A percentile compares a stretch with the other conserved stretches of the same genome.
Evolutionary conservation across 2,329 filamentous ascomycete genomes (phyloP).

Genomic region (Pseudodiploospora longispora): DNA sequence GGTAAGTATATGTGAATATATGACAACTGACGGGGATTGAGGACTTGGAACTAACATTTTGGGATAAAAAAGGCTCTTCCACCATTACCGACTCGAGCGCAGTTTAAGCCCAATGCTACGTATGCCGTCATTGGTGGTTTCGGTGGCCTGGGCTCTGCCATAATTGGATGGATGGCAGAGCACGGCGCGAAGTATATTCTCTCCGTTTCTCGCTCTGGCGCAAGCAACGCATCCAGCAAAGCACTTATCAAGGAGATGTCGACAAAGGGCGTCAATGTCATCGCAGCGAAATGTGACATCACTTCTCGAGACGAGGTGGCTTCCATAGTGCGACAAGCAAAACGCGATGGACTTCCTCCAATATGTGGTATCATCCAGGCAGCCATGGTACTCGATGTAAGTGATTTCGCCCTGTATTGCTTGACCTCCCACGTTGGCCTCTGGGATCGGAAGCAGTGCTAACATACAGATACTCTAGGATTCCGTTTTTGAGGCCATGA

Average conservation of each 20-base stretch:
- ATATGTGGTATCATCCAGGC: constrained; percentile 33
- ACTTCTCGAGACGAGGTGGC: constrained; percentile 18
- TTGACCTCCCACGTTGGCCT: not conserved
- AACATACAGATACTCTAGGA: constrained; percentile 15
- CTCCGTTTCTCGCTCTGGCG: constrained; percentile 13
- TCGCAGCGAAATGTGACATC: constrained; percentile 37
- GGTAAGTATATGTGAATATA: constrained; percentile 5
- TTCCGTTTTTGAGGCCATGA: constrained; percentile 27
- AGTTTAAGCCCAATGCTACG: constrained; percentile 12
- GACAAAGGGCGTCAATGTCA: constrained; percentile 27
- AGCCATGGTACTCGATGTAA: constrained; percentile 27
- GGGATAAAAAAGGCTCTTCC: constrained; percentile 5
- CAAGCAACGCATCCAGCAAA: constrained; percentile 6
- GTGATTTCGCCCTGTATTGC: not conserved
- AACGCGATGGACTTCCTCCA: constrained; percentile 13
- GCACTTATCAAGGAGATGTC: constrained; percentile 27
- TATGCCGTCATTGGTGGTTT: constrained; percentile 23
- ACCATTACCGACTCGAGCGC: constrained; percentile 2
- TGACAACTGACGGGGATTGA: no score
- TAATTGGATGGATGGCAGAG: constrained; percentile 13
- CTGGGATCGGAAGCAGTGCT: not conserved
- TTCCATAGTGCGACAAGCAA: not conserved
- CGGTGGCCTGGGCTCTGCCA: constrained; percentile 18
- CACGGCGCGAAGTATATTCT: constrained; percentile 20
- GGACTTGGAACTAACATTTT: not conserved